phyloP scores from a whole-genome alignment of 2,329 filamentous ascomycete species.

The Dactylella cylindrospora region DNA sequence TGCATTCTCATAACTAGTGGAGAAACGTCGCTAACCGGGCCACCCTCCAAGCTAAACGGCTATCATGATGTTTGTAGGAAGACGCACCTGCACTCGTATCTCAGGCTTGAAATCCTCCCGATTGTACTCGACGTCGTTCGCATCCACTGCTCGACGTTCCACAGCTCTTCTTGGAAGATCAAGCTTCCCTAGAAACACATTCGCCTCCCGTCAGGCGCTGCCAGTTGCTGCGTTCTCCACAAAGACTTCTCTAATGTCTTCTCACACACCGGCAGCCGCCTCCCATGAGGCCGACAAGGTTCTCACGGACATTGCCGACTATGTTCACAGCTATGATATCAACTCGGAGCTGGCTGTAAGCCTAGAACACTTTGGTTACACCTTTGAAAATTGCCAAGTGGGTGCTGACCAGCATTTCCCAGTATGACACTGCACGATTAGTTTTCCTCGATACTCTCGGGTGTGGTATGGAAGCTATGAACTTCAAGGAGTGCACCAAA shows the following conservation, averaged over 20 bases:
- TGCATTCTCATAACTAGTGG: neutral
- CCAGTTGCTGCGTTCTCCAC: constrained; percentile 27
- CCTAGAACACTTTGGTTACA: constrained; percentile 46
- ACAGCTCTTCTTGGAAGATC: constrained; percentile 24
- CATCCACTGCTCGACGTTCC: constrained; percentile 21
- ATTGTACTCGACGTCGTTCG: constrained; percentile 35
- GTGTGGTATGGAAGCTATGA: constrained; percentile 91
- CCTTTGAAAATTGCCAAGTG: neutral
- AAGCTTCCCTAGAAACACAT: constrained; percentile 11
- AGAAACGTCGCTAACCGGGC: no score
- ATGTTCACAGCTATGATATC: constrained; percentile 89
- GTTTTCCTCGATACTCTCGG: constrained; percentile 96
- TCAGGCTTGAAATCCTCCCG: constrained; percentile 35
- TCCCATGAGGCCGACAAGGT: constrained; percentile 48
- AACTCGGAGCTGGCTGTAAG: constrained; percentile 89
- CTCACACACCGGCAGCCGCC: constrained; percentile 26
- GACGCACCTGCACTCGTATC: constrained; percentile 33
- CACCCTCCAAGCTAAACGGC: no score
- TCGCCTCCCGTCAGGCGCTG: constrained; percentile 7
- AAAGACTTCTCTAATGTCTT: constrained; percentile 30
- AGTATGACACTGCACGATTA: constrained; percentile 95
- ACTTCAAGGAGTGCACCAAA: constrained; percentile 94
- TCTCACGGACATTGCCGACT: constrained; percentile 86
- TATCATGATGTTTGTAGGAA: constrained; percentile 40
- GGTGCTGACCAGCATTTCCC: constrained; percentile 24